These are phyloP conservation scores for Parietichytrium sp. DNA, from an alignment of 108 stramenopile genomes.

Conservation along the genomic window DNA sequence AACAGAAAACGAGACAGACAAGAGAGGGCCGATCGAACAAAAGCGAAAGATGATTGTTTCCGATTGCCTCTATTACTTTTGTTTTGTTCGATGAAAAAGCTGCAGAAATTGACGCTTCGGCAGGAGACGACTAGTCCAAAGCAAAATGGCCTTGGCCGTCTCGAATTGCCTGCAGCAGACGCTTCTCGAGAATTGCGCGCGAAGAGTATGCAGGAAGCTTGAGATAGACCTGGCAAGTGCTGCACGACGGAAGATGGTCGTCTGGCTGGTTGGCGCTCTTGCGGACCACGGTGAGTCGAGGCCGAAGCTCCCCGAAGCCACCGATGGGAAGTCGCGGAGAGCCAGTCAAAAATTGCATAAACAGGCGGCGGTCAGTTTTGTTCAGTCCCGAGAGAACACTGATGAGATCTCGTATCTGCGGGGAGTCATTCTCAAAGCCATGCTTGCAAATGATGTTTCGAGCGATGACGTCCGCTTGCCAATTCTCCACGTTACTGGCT, in stretches of 20 bases:
- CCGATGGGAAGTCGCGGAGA: conserved; percentile 34
- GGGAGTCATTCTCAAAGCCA: not conserved
- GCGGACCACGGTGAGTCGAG: conserved; percentile 24
- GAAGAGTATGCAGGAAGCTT: conserved; percentile 10
- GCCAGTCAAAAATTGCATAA: conserved; percentile 33
- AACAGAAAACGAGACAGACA: too few relatives aligned
- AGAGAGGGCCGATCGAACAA: too few relatives aligned
- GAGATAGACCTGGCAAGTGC: conserved; percentile 39
- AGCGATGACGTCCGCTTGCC: conserved; percentile 26
- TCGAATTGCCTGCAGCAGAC: conserved; percentile 26
- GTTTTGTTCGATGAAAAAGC: too few relatives aligned
- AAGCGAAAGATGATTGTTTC: too few relatives aligned
- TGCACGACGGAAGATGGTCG: not conserved
- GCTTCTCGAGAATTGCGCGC: not conserved
- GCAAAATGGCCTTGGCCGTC: conserved; percentile 37
- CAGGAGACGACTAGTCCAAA: too few relatives aligned
- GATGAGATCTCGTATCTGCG: not conserved
- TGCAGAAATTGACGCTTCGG: too few relatives aligned
- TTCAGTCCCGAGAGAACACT: not conserved
- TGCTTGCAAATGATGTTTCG: conserved; percentile 31
- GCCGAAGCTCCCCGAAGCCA: conserved; percentile 30
- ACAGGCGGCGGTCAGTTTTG: not conserved
- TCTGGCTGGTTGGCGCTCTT: not conserved
- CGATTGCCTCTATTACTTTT: too few relatives aligned
- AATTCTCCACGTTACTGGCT: not conserved